These are phyloP conservation scores for Neurospora terricola DNA, from an alignment of 495 filamentous ascomycete species.

Conservation along the genomic window DNA sequence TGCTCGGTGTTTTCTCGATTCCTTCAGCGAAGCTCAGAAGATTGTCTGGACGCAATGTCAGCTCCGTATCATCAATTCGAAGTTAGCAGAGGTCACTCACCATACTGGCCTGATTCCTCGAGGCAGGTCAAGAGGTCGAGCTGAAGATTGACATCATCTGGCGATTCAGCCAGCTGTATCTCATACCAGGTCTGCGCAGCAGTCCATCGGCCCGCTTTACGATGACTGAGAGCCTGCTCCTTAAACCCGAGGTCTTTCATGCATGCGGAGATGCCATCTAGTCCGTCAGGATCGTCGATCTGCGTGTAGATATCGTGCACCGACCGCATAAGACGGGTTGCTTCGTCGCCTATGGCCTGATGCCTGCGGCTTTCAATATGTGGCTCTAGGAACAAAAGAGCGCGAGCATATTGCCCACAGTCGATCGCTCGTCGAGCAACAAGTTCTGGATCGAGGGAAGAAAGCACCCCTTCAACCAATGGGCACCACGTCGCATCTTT, in stretches of 20 bases:
- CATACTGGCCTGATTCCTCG: conserved; percentile 85
- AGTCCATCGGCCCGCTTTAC: conserved; percentile 93
- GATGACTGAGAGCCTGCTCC: conserved; percentile 84
- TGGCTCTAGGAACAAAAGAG: conserved; percentile 89
- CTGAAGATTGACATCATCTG: conserved; percentile 66
- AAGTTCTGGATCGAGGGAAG: conserved; percentile 69
- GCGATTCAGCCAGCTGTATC: conserved; percentile 66
- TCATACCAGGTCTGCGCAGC: conserved; percentile 98
- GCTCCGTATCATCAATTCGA: conserved; percentile 8
- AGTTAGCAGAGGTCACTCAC: conserved; percentile 30
- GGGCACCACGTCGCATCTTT: conserved; percentile 25
- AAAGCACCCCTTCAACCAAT: conserved; percentile 36
- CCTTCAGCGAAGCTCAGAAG: conserved; percentile 76
- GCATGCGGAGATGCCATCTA: conserved; percentile 86
- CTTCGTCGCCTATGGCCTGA: conserved; percentile 26
- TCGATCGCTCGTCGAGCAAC: conserved; percentile 80
- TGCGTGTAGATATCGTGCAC: conserved; percentile 90
- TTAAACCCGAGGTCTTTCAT: conserved; percentile 73
- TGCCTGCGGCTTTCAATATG: conserved; percentile 58
- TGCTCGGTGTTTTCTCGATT: conserved; percentile 46
- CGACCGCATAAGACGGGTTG: conserved; percentile 54
- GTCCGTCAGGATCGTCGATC: conserved; percentile 94
- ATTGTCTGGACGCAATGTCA: conserved; percentile 46
- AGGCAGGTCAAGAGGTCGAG: conserved; percentile 79
- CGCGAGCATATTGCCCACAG: conserved; percentile 84